Base-by-base conservation (phyloP, 1,139 yeast species). In the Scheffersomyces lignicola region DNA sequence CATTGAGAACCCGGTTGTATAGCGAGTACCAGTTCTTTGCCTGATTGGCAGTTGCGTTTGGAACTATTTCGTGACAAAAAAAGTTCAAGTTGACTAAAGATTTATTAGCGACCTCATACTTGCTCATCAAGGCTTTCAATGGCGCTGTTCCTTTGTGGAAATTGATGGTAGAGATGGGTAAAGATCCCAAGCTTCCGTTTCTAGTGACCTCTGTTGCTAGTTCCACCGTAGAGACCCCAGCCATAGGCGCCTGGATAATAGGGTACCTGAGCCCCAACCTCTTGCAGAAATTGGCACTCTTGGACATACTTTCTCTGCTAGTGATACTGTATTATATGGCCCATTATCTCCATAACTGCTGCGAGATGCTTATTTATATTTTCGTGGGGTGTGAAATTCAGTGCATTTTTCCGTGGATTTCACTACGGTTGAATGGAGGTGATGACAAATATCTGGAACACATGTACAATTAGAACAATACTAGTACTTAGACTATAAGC, bases 181-280 rank as follows among this genome's bases (percentile, higher is more conserved):
- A 37, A 1, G 78, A 65, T 0, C 78, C 80, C 14, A 75, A 36
- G 1, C 68, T 78, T 0, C 80, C 80, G 13, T 42, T 38, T 3
- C 51, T 49, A 1, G 65, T 52, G 2, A 71, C 64, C 1, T 51
- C 54, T 1, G 69, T 59, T 0, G 77, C 75, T 38, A 74, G 47
- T 21, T 54, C 53, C 2, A 62, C 54, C 0, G 76, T 71, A 16
- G 70, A 58, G 1, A 73, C 61, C 1, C 79, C 79, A 1, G 79
- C 78, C 80, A 75, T 75, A 20, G 80, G 80, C 1, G 79, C 63
- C 44, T 73, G 78, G 23, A 74, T 51, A 2, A 75, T 53, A 2
- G 79, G 79, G 21, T 52, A 44, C 17, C 44, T 52, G 10, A 65
- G 32, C 11, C 43, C 58, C 42, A 47, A 51, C 29, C 32, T 38